Percentiles rank a stretch among this genome's conserved stretches.
These are phyloP conservation scores for Exutisphaerella laricina DNA, from an alignment of 2,329 filamentous ascomycete species.

Conservation along the genomic window DNA sequence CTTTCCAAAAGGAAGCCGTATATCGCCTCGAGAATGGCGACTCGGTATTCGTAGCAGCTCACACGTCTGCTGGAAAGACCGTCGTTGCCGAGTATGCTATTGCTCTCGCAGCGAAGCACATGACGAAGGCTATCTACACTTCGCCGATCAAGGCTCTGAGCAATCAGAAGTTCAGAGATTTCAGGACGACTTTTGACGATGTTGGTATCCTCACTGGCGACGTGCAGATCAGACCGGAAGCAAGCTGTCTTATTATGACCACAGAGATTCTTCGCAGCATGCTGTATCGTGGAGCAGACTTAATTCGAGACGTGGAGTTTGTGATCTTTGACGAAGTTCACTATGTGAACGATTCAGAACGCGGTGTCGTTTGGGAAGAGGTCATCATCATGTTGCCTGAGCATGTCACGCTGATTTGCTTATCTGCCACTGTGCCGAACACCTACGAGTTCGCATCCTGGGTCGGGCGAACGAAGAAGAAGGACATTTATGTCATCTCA, in stretches of 20 bases:
- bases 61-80: constrained; percentile 96
- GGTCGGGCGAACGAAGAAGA: constrained; percentile 97
- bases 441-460: constrained; percentile 97
- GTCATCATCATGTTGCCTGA: constrained; percentile 99
- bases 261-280: constrained; percentile 97
- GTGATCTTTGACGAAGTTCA: constrained; percentile 99
- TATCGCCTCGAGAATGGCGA: constrained; percentile 96
- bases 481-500: constrained; percentile 98
- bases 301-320: constrained; percentile 96
- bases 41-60: constrained; percentile 94
- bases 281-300: constrained; percentile 91
- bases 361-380: constrained; percentile 98
- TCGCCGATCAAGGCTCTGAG: constrained; percentile 97
- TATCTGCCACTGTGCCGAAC: constrained; percentile 95
- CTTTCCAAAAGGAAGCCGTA: constrained; percentile 96
- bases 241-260: constrained; percentile 98
- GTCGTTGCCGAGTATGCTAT: constrained; percentile 98
- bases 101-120: constrained; percentile 90
- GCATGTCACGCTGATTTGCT: constrained; percentile 88
- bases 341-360: constrained; percentile 93
- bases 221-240: constrained; percentile 95
- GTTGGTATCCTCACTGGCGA: constrained; percentile 96
- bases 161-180: constrained; percentile 98
- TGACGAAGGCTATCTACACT: constrained; percentile 99
- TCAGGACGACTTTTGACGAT: constrained; percentile 83